Conservation (phyloP, 2,329 filamentous ascomycete genomes). For the Claviceps sp. region DNA sequence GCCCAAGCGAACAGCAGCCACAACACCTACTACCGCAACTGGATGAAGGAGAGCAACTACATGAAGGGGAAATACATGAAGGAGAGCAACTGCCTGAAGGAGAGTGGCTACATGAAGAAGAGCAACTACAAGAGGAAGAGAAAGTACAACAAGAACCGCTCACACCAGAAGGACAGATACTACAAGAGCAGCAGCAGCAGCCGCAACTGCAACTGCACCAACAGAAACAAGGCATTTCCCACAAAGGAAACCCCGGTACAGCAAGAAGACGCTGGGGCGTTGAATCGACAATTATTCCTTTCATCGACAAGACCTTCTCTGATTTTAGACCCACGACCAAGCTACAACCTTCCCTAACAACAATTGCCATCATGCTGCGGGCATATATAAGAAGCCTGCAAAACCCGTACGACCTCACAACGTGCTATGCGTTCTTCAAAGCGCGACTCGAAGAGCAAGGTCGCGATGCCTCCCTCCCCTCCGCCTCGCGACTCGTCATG, state of each 20-base stretch:
- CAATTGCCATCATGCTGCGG: constrained; percentile 32
- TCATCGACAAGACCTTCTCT: constrained; percentile 19
- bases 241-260: constrained; percentile 7
- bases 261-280: constrained; percentile 16
- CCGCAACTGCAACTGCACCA: not conserved
- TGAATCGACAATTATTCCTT: constrained; percentile 18
- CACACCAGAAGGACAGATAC: too few species aligned
- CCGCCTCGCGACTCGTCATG: constrained; percentile 22
- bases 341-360: constrained; percentile 24
- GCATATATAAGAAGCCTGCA: constrained; percentile 30
- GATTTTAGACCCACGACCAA: constrained; percentile 9
- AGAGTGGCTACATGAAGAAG: not conserved
- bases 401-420: constrained; percentile 25
- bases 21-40: not conserved
- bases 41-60: not conserved
- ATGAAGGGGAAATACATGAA: too few species aligned
- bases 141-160: not conserved
- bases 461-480: constrained; percentile 8
- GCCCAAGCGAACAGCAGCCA: not conserved
- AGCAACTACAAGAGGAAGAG: not conserved
- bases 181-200: not conserved
- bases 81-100: not conserved
- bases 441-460: constrained; percentile 23
- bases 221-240: constrained; percentile 9
- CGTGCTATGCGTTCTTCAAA: constrained; percentile 35